phyloP scores from a whole-genome alignment of 768 basidiomycete species.

The Hysterangium stoloniferum region DNA sequence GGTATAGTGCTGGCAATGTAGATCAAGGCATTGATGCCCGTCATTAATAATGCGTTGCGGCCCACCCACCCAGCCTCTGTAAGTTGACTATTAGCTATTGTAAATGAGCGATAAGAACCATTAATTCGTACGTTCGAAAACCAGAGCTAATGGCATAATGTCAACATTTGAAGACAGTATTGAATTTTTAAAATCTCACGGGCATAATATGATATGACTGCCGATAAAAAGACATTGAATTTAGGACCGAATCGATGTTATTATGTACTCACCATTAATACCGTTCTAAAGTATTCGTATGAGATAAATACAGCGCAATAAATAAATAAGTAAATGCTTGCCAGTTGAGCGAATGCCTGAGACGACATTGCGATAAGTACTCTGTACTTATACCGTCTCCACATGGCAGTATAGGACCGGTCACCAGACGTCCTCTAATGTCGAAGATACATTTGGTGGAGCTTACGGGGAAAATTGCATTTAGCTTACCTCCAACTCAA shows the following conservation, averaged over 20 bases:
- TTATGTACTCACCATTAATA: slow-evolving; percentile 64
- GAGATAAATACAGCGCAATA: slow-evolving; percentile 1
- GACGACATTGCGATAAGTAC: slow-evolving; percentile 93
- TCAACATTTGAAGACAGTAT: slow-evolving; percentile 9
- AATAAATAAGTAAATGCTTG: slow-evolving; percentile 30
- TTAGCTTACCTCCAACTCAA: slow-evolving; percentile 53
- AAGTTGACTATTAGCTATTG: slow-evolving; percentile 12
- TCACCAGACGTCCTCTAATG: slow-evolving; percentile 33
- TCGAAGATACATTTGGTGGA: slow-evolving; percentile 45
- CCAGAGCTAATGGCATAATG: slow-evolving; percentile 57
- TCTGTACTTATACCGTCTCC: slow-evolving; percentile 78
- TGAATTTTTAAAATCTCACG: slow-evolving; percentile 49
- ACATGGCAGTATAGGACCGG: slow-evolving; percentile 74
- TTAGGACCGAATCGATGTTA: slow-evolving; percentile 1
- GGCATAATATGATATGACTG: slow-evolving; percentile 91
- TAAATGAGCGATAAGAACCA: neutral
- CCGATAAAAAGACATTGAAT: slow-evolving; percentile 1
- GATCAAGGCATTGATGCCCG: slow-evolving; percentile 84
- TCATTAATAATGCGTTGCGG: slow-evolving; percentile 90
- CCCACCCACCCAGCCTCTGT: slow-evolving; percentile 94
- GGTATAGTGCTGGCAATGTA: slow-evolving; percentile 76
- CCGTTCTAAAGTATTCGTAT: slow-evolving; percentile 60
- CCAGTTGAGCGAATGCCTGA: slow-evolving; percentile 91
- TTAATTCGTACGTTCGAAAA: slow-evolving; percentile 70
- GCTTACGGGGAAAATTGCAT: slow-evolving; percentile 1